Base-by-base conservation (phyloP, 495 filamentous ascomycete genomes). In the Chaetomidium leptoderma region DNA sequence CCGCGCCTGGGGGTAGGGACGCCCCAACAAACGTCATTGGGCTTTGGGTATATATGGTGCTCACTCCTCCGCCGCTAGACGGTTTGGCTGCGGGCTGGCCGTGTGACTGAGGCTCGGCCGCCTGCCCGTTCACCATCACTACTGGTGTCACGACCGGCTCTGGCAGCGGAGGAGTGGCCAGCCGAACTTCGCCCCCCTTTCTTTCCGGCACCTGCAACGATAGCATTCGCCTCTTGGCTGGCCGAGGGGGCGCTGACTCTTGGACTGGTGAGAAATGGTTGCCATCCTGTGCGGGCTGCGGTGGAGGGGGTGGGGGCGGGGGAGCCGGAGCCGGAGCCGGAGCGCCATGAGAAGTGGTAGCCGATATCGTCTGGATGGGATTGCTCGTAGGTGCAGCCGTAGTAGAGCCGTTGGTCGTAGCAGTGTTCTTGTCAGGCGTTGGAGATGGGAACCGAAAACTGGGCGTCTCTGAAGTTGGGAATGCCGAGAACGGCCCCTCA, bases 401-500 rank as follows among this genome's bases (percentile, higher is more conserved):
- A 66, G 68, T 49, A 70, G 76, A 17, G 61, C 5, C 14, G 39
- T 43, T 36, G 14, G 40, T 13, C 0, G 42, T 2, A 5, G 57
- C 4, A 55, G n/a, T n/a, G n/a, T 50, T 19, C 53, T 52, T 63
- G 24, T 64, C 70, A 21, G 68, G 65, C 6, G 67, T 61, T 8
- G 77, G 72, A 6, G 74, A 73, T 2, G 63, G 67, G 1, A 71
- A 40, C 52, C 72, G 63, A 63, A 72, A 66, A 37, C 39, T 40
- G 49, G 63, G 70, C 40, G 62, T 30, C n/a, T 62, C 55, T 13
- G 86, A 83, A 53, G 85, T 86, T 0, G 91, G 90, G 60, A 96
- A 96, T 0, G 91, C 92, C 8, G 87, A 91, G 65, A 92, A 93
- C 7, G 91, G 90, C 0, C 90, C 91, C 39, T 90, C 86, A 4